Evolutionary conservation across 768 basidiomycete genomes (phyloP).

Genomic region (Auricularia auricula-judae): DNA sequence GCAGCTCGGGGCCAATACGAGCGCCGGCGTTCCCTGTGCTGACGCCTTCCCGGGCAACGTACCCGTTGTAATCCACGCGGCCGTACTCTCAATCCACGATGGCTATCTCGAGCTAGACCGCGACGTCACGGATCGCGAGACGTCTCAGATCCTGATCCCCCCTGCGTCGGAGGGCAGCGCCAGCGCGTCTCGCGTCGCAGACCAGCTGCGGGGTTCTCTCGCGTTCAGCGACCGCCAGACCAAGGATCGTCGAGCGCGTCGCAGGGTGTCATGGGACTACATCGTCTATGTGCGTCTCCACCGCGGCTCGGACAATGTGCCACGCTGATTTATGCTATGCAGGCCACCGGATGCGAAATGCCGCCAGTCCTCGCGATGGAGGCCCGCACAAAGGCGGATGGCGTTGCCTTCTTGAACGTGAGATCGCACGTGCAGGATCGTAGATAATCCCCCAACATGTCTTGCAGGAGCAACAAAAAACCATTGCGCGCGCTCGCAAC

Average conservation of each 20-base stretch:
- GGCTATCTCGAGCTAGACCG: not conserved
- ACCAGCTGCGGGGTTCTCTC: not conserved
- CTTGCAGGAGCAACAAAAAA: not conserved
- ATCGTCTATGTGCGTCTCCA: not conserved
- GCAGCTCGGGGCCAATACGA: not conserved
- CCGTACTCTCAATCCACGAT: not conserved
- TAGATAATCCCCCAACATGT: not conserved
- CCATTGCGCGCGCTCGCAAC: not conserved
- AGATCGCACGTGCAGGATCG: not conserved
- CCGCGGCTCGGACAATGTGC: not conserved
- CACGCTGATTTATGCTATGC: not conserved
- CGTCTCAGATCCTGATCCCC: not conserved
- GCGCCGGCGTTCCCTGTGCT: not conserved
- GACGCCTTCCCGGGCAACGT: not conserved
- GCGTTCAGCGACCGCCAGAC: not conserved
- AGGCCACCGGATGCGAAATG: not conserved
- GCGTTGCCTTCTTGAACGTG: not conserved
- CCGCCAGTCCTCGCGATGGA: not conserved
- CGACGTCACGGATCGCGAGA: not conserved
- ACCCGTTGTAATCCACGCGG: not conserved
- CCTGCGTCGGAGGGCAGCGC: not conserved
- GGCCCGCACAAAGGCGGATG: not conserved
- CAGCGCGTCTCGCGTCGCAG: not conserved
- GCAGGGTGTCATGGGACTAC: not conserved
- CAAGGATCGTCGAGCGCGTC: not conserved